Percentiles rank a stretch among this genome's conserved stretches.
Conservation (phyloP, 1,139 yeast genomes). For the Hansenula sp. region DNA sequence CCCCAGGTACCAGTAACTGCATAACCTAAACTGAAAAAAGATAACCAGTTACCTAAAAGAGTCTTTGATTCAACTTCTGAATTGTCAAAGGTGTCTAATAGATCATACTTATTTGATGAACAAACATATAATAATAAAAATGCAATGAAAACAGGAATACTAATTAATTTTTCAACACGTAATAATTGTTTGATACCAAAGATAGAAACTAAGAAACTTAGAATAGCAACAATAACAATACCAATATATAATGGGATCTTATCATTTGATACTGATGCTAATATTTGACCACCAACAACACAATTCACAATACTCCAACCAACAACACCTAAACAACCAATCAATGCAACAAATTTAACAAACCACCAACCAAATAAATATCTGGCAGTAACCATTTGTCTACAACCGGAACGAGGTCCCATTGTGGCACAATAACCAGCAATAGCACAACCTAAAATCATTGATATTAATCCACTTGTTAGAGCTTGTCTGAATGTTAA, state of each 20-base stretch:
- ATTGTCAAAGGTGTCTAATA: slow-evolving; percentile 25
- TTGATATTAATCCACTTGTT: slow-evolving; percentile 57
- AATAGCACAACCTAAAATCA: slow-evolving; percentile 60
- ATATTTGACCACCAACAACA: slow-evolving; percentile 82
- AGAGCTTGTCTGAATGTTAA: slow-evolving; percentile 62
- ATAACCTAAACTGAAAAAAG: slow-evolving; percentile 70
- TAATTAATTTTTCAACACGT: slow-evolving; percentile 61
- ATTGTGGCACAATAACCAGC: slow-evolving; percentile 79
- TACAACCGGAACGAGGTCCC: slow-evolving; percentile 86
- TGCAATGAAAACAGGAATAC: slow-evolving; percentile 66
- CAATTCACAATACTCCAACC: slow-evolving; percentile 87
- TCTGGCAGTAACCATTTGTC: slow-evolving; percentile 83
- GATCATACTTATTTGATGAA: slow-evolving; percentile 47
- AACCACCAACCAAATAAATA: slow-evolving; percentile 82
- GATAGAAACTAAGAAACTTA: slow-evolving; percentile 63
- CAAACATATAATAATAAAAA: slow-evolving; percentile 68
- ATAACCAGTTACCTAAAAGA: slow-evolving; percentile 61
- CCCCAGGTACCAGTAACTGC: slow-evolving; percentile 92
- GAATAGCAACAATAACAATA: slow-evolving; percentile 60
- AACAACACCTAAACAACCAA: slow-evolving; percentile 68
- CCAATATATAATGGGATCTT: slow-evolving; percentile 69
- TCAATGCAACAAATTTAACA: slow-evolving; percentile 66
- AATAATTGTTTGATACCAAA: slow-evolving; percentile 73
- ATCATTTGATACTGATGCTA: slow-evolving; percentile 58
- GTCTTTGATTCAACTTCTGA: slow-evolving; percentile 34